Percentiles rank a stretch among this genome's conserved stretches.
These are phyloP conservation scores for Nitzschia inconspicua DNA, from an alignment of 108 stramenopile genomes.

Conservation along the genomic window DNA sequence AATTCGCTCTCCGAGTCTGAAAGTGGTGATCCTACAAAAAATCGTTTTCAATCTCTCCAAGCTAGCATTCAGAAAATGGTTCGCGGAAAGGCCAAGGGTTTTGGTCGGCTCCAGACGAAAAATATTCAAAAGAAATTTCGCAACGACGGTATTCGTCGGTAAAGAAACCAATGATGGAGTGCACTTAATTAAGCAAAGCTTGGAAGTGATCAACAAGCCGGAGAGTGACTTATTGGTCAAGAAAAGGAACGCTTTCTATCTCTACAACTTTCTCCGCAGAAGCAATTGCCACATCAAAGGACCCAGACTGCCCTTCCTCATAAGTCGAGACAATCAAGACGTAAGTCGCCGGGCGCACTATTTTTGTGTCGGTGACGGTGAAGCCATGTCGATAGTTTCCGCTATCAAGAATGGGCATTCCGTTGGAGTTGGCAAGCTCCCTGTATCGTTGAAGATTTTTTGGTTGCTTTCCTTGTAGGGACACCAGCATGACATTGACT, in stretches of 20 bases:
- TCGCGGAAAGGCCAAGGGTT: slow-evolving; percentile 47
- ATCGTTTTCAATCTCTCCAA: slow-evolving; percentile 63
- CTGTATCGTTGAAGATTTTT: slow-evolving; percentile 1
- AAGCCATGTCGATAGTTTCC: slow-evolving; percentile 71
- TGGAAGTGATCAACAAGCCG: too few species aligned
- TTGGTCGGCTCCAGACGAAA: slow-evolving; percentile 16
- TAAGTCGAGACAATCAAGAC: slow-evolving; percentile 50
- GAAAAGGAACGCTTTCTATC: background rate
- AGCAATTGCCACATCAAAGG: slow-evolving; percentile 4
- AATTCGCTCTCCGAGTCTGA: background rate
- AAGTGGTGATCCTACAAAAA: slow-evolving; percentile 26
- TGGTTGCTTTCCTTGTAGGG: slow-evolving; percentile 8
- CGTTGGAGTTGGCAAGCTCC: slow-evolving; percentile 10
- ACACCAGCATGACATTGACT: slow-evolving; percentile 57
- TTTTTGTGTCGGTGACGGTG: slow-evolving; percentile 35
- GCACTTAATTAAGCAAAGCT: too few species aligned
- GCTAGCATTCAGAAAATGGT: slow-evolving; percentile 47
- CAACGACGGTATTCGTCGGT: too few species aligned
- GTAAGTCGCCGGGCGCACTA: slow-evolving; percentile 49
- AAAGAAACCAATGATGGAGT: too few species aligned
- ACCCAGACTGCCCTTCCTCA: slow-evolving; percentile 38
- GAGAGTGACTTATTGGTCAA: too few species aligned
- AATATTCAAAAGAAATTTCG: background rate
- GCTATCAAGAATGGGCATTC: slow-evolving; percentile 46
- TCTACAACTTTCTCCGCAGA: slow-evolving; percentile 4